Evolutionary conservation across 768 basidiomycete genomes (phyloP), one percentile per base, ranked within the genome.

Genomic region (Cytidiella melzeri): DNA sequence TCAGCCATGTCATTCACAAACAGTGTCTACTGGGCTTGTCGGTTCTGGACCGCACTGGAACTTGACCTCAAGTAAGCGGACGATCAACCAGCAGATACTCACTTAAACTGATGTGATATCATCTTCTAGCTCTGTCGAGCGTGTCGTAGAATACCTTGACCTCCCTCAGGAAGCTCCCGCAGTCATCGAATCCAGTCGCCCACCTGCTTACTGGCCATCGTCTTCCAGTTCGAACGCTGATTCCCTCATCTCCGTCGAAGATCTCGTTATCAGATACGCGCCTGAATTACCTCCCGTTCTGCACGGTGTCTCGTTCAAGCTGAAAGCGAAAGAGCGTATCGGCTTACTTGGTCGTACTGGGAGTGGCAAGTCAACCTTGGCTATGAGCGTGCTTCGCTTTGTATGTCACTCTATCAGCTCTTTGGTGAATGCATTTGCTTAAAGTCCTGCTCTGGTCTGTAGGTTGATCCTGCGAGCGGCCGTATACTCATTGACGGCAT

Each of bases 201-300:
- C 83, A 1, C 93, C 93, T 1, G 93, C 92, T 0, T 93, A 93
- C 60, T 96, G 93, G 93, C 93, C 93, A 0, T 91, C 91, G 0
- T 81, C 75, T 50, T 72, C 82, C 15, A 76, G 73, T 42, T 48
- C 58, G 26, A 63, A 66, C 43, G 69, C 76, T 6, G 71, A 81
- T 24, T 61, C 73, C 3, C 69, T 94, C 21, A 59, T 96, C 25
- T 65, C 67, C 1, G 87, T 89, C 0, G 83, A 92, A 56, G 77
- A 92, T 53, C 69, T 95, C 23, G 80, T 79, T 15, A 70, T 94
- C 63, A 88, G 83, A 64, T 94, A 94, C 64, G 80, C 88, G 0
- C 84, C 88, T 0, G 90, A 93, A 45, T 73, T 94, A 10, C 91
- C 92, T 0, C 70, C 85, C 0, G 90, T 93, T 0, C 69, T 94